Evolutionary conservation across 2,329 filamentous ascomycete species (phyloP).

Genomic region (Dothiorella sarmentorum): DNA sequence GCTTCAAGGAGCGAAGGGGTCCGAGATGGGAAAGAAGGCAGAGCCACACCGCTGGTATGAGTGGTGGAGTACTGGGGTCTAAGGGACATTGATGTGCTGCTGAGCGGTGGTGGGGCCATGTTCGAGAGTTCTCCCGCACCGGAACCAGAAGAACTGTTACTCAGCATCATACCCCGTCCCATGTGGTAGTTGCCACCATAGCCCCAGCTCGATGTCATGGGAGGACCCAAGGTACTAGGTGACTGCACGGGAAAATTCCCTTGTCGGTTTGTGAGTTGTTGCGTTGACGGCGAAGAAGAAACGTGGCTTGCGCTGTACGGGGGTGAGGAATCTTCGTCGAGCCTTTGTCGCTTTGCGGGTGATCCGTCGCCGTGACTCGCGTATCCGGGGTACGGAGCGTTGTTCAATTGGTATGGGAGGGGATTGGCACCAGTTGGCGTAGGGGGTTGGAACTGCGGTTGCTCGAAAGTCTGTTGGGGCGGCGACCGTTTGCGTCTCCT

Average conservation of each 20-base stretch:
- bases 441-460: background rate
- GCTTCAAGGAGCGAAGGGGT: background rate
- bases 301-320: background rate
- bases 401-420: background rate
- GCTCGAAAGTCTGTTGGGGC: background rate
- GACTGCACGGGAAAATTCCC: background rate
- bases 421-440: background rate
- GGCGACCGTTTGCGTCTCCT: slow-evolving; percentile 15
- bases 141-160: background rate
- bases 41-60: background rate
- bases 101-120: background rate
- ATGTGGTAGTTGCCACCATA: background rate
- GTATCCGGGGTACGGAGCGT: background rate
- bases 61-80: background rate
- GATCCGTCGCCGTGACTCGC: background rate
- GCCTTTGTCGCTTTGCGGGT: background rate
- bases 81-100: background rate
- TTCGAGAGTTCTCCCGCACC: background rate
- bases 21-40: background rate
- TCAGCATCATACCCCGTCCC: background rate
- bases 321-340: background rate
- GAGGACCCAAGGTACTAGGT: background rate
- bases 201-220: background rate
- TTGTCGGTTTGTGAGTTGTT: background rate
- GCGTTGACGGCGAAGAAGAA: background rate